These are phyloP conservation scores for Pseudopyrenochaeta lycopersici DNA, from an alignment of 2,329 filamentous ascomycete genomes.

Conservation along the genomic window DNA sequence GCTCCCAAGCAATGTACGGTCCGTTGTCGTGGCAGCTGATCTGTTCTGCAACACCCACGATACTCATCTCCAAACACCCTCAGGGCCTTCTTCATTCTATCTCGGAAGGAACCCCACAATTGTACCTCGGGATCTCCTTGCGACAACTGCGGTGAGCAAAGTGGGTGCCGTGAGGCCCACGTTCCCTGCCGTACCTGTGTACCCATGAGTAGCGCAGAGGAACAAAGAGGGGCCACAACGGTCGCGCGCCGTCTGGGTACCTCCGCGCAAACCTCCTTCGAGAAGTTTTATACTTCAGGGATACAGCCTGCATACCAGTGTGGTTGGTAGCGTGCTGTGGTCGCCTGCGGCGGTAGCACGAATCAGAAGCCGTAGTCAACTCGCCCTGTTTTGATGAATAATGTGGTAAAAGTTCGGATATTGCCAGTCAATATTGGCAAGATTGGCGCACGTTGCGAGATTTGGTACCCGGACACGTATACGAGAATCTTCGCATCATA, in stretches of 20 bases:
- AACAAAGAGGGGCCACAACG: constrained; percentile 17
- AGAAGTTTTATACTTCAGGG: constrained; percentile 26
- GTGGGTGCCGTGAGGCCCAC: constrained; percentile 10
- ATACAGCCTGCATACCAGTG: constrained; percentile 22
- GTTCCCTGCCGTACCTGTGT: constrained; percentile 14
- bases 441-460: constrained; percentile 1
- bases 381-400: constrained; percentile 6
- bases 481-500: constrained; percentile 10
- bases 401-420: not conserved
- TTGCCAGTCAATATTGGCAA: not conserved
- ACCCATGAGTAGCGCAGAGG: constrained; percentile 14
- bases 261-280: constrained; percentile 31
- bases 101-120: not conserved
- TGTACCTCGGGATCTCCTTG: constrained; percentile 15
- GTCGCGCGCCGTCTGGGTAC: constrained; percentile 23
- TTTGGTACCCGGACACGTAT: constrained; percentile 1
- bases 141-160: not conserved
- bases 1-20: constrained; percentile 5
- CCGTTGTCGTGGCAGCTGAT: constrained; percentile 10
- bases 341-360: constrained; percentile 26
- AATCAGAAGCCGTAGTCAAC: constrained; percentile 3
- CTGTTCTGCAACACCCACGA: constrained; percentile 8
- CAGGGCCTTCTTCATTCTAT: constrained; percentile 1
- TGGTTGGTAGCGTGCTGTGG: constrained; percentile 2
- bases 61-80: not conserved